Evolutionary conservation across 1,139 yeast genomes (phyloP).

Genomic region (Geotrichum phurueaensis): DNA sequence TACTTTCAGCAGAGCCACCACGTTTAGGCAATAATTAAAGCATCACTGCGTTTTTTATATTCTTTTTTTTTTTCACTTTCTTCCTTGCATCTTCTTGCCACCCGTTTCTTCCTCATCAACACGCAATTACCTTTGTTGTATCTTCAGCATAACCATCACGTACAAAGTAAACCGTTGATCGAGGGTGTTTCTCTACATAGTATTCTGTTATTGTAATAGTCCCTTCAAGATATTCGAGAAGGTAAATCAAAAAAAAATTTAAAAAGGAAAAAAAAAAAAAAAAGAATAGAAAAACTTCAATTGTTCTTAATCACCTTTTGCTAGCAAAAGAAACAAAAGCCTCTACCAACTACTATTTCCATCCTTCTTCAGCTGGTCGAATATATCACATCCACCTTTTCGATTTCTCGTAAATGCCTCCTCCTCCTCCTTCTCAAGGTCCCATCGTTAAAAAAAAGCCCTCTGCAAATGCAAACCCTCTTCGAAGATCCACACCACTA

Average conservation of each 20-base stretch:
- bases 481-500: constrained; percentile 13
- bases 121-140: not conserved
- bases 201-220: not conserved
- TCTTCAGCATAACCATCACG: not conserved
- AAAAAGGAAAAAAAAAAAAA: not conserved
- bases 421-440: constrained; percentile 15
- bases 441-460: constrained; percentile 8
- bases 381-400: not conserved
- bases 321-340: not conserved
- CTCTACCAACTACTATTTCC: not conserved
- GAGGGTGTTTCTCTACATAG: not conserved
- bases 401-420: constrained; percentile 11
- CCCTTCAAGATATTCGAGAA: not conserved
- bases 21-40: not conserved
- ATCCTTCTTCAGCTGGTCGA: not conserved
- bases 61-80: not conserved
- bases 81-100: not conserved
- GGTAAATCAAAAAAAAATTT: not conserved
- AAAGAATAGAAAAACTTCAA: not conserved
- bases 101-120: not conserved
- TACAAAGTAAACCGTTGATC: not conserved
- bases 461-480: constrained; percentile 15
- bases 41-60: not conserved
- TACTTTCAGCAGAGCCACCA: not conserved
- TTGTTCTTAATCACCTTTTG: not conserved